Evolutionary conservation across 176 grass and related monocot species (phyloP).

Genomic region (Phyllostachys edulis): DNA sequence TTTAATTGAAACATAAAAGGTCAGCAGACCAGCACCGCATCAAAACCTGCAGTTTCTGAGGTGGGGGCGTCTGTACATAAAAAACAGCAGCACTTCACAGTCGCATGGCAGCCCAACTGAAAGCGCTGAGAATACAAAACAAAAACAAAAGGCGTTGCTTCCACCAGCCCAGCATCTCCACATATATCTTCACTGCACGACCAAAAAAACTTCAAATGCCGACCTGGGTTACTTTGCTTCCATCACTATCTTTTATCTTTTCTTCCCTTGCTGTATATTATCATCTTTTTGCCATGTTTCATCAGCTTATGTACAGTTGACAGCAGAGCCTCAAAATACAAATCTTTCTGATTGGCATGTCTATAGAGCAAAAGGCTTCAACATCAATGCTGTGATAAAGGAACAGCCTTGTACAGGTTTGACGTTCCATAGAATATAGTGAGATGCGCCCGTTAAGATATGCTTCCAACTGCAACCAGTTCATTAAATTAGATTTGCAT

Average conservation of each 20-base stretch:
- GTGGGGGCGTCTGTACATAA: background rate
- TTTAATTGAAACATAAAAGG: background rate
- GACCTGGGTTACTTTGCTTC: background rate
- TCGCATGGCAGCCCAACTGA: slow-evolving; percentile 15
- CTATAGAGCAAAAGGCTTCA: background rate
- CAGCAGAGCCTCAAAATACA: slow-evolving; percentile 29
- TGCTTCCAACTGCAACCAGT: slow-evolving; percentile 54
- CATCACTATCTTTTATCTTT: background rate
- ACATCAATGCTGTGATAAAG: too few relatives aligned
- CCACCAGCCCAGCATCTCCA: background rate
- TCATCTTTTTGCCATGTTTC: slow-evolving; percentile 35
- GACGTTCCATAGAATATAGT: slow-evolving; percentile 81
- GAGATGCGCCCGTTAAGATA: slow-evolving; percentile 65
- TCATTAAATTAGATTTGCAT: background rate
- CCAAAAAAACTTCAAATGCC: background rate
- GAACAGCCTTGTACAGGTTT: slow-evolving; percentile 70
- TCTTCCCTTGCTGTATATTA: slow-evolving; percentile 9
- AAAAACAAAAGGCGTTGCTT: background rate
- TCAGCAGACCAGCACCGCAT: background rate
- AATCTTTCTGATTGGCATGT: background rate
- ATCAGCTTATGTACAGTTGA: slow-evolving; percentile 41
- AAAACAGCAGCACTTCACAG: slow-evolving; percentile 1
- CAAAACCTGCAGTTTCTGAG: slow-evolving; percentile 11
- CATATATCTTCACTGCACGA: slow-evolving; percentile 3
- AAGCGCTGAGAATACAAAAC: background rate